Percentiles rank a stretch among this genome's conserved stretches.
These are phyloP conservation scores for Epichloe brachyelytri DNA, from an alignment of 2,329 filamentous ascomycete species.

Conservation along the genomic window DNA sequence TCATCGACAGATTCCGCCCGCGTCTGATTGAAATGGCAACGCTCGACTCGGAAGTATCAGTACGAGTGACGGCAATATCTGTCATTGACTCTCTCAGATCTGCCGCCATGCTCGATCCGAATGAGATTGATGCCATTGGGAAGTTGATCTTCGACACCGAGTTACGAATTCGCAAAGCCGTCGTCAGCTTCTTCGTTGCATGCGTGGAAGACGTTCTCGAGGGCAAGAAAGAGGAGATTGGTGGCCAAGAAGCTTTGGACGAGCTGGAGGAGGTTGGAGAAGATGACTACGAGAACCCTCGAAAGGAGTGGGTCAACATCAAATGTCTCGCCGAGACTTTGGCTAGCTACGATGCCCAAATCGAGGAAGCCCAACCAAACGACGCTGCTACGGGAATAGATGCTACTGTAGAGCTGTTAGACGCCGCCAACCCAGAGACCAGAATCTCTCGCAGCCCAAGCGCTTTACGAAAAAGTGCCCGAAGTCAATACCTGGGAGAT, in stretches of 20 bases:
- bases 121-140: constrained; percentile 80
- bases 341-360: constrained; percentile 63
- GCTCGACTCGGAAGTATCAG: constrained; percentile 66
- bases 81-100: constrained; percentile 73
- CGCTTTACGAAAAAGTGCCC: constrained; percentile 67
- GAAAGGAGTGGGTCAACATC: constrained; percentile 76
- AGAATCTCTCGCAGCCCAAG: constrained; percentile 79
- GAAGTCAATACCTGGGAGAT: constrained; percentile 81
- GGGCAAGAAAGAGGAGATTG: constrained; percentile 68
- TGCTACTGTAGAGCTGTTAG: constrained; percentile 41
- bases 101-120: constrained; percentile 75
- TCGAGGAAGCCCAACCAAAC: constrained; percentile 41
- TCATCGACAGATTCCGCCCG: constrained; percentile 81
- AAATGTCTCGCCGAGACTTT: constrained; percentile 83
- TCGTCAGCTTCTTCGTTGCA: constrained; percentile 80
- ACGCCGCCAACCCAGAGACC: constrained; percentile 58
- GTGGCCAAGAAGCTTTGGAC: constrained; percentile 62
- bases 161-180: constrained; percentile 70
- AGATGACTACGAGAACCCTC: constrained; percentile 64
- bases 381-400: constrained; percentile 33
- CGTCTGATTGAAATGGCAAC: constrained; percentile 89
- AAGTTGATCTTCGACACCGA: constrained; percentile 84
- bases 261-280: constrained; percentile 64
- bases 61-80: constrained; percentile 69
- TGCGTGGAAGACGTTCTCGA: constrained; percentile 75